Evolutionary conservation across 2,329 filamentous ascomycete species (phyloP).

Genomic region (Dothidotthia symphoricarpi): DNA sequence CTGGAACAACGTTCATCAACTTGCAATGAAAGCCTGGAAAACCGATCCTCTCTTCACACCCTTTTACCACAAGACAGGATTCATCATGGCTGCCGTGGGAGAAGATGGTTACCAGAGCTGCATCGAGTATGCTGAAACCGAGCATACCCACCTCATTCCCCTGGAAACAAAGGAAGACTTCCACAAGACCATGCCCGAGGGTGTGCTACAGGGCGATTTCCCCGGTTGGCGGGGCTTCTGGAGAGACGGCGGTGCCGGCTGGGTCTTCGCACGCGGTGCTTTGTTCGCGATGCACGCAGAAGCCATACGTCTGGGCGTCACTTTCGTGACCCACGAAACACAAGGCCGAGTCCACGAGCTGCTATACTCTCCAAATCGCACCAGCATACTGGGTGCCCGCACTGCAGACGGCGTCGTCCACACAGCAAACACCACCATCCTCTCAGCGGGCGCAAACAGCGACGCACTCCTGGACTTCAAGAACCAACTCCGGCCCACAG

Average conservation of each 20-base stretch:
- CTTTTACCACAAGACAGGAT: conserved; percentile 50
- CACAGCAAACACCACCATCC: conserved; percentile 47
- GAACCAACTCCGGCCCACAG: conserved; percentile 54
- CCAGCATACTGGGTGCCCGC: conserved; percentile 44
- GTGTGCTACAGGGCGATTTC: conserved; percentile 52
- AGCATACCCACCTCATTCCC: conserved; percentile 28
- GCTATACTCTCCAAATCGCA: conserved; percentile 29
- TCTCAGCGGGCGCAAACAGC: conserved; percentile 52
- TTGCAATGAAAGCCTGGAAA: conserved; percentile 46
- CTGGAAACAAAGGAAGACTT: conserved; percentile 50
- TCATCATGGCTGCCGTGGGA: conserved; percentile 48
- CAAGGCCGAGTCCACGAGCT: conserved; percentile 43
- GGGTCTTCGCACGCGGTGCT: conserved; percentile 55
- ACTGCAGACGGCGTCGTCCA: conserved; percentile 47
- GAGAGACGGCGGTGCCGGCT: conserved; percentile 49
- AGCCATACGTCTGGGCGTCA: conserved; percentile 48
- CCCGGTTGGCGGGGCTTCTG: conserved; percentile 53
- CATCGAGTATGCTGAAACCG: conserved; percentile 39
- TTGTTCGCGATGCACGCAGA: conserved; percentile 49
- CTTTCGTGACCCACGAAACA: conserved; percentile 46
- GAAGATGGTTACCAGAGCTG: conserved; percentile 40
- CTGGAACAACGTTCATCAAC: conserved; percentile 34
- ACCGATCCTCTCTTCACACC: conserved; percentile 45
- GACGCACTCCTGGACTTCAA: conserved; percentile 52
- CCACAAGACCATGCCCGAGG: conserved; percentile 52